phyloP scores from a whole-genome alignment of 2,329 filamentous ascomycete genomes.

The Metarhizium sp. region DNA sequence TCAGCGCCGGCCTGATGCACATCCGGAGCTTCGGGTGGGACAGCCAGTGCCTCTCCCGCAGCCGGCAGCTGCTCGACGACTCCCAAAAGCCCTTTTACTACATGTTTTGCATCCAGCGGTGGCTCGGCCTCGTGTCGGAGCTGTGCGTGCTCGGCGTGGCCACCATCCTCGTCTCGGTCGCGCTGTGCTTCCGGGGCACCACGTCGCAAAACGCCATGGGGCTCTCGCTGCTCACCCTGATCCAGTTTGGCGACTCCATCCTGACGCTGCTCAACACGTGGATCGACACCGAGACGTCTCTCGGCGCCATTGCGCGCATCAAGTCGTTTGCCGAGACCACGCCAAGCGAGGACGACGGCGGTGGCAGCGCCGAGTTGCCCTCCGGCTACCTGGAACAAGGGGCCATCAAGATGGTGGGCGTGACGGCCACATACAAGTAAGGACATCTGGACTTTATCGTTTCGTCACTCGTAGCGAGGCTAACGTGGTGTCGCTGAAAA shows the following conservation, averaged over 20 bases:
- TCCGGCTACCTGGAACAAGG: neutral
- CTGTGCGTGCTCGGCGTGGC: conserved; percentile 35
- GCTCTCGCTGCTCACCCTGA: neutral
- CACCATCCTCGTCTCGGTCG: conserved; percentile 32
- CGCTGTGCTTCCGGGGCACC: conserved; percentile 19
- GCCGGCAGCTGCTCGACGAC: conserved; percentile 20
- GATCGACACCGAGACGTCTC: neutral
- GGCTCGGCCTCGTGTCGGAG: conserved; percentile 38
- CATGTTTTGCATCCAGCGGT: conserved; percentile 37
- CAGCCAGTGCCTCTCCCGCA: conserved; percentile 8
- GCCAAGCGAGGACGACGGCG: neutral
- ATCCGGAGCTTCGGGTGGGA: conserved; percentile 25
- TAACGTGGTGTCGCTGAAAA: neutral
- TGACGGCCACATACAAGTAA: conserved; percentile 1
- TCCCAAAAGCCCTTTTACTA: conserved; percentile 26
- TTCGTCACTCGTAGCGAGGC: no score
- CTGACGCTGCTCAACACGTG: neutral
- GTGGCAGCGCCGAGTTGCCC: neutral
- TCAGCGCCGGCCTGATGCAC: conserved; percentile 11
- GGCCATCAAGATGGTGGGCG: neutral
- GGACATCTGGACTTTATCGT: neutral
- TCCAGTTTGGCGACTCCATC: neutral
- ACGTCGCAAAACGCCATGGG: conserved; percentile 8
- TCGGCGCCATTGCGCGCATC: conserved; percentile 2
- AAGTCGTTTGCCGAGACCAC: neutral